Base-by-base conservation (phyloP, 2,329 filamentous ascomycete species). In the Epichloe festucae region DNA sequence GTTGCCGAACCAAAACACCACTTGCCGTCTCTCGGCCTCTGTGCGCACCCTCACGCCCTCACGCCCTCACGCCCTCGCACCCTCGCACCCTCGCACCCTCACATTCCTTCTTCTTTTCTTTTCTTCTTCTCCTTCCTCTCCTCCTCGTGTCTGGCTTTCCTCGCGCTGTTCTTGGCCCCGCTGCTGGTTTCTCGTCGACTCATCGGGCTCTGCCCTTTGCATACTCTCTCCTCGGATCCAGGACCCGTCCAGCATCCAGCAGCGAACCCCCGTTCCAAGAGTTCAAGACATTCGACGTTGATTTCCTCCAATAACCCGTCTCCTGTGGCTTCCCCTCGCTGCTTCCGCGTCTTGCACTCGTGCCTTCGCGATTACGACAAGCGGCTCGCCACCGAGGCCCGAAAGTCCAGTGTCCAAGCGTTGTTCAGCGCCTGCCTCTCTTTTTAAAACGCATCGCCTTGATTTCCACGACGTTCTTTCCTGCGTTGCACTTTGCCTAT, bases 381-480 rank as follows among this genome's bases (percentile, higher is more conserved):
- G 34, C 34, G 40, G 14, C 46, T 40, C 34, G 51, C 47, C 48
- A 31, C 15, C 6, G 19, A 27, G 4, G 35, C 5, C 19, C 23
- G 34, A 46, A 21, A 45, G 42, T 35, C 17, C 47, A 52, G 38
- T 49, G 23, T 27, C 21, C 12, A n/a, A 17, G 43, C 48, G 21
- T 15, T n/a, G 15, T 42, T 31, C 17, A 44, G 51, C 48, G 51
- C 51, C 43, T 53, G 43, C 51, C 48, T 23, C 51, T 50, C 44
- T 36, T 34, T 50, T 35, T 21, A 15, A 27, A 7, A 35, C 41
- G 38, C 36, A n/a, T 27, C 5, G n/a, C 38, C 38, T 46, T 14
- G 8, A 38, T 53, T 38, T 36, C 43, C 19, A 50, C 48, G 11
- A 50, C 51, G 48, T 50, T 50, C 48, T 44, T 53, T 53, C 48